Conservation (phyloP, 2,329 filamentous ascomycete genomes). For the Diaporthe sp. region DNA sequence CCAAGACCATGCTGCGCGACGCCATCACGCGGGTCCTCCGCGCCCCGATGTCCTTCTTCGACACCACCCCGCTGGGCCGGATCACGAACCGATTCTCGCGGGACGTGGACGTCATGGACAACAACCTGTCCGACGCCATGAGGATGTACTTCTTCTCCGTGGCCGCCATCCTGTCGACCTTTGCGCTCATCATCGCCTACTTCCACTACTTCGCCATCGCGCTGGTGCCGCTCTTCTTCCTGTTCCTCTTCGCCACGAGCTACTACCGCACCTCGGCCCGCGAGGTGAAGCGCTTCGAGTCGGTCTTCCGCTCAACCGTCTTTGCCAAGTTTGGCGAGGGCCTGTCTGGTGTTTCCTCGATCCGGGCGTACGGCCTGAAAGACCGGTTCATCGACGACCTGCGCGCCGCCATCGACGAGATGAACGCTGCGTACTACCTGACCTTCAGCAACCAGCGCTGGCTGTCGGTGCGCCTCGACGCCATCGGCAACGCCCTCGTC, state of each 20-base stretch:
- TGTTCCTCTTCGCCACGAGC: conserved; percentile 85
- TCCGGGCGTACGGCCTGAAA: conserved; percentile 89
- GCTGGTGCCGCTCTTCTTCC: conserved; percentile 74
- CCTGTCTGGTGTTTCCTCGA: conserved; percentile 85
- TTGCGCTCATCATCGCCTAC: conserved; percentile 92
- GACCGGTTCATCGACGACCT: conserved; percentile 80
- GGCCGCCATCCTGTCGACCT: conserved; percentile 85
- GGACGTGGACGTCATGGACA: conserved; percentile 97
- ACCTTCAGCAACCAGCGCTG: conserved; percentile 97
- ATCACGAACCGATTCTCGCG: conserved; percentile 98
- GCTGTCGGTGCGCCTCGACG: conserved; percentile 87
- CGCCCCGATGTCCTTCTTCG: conserved; percentile 91
- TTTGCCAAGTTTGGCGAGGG: conserved; percentile 95
- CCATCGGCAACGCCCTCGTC: conserved; percentile 86
- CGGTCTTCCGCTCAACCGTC: conserved; percentile 86
- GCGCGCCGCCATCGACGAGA: conserved; percentile 83
- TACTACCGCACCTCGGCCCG: conserved; percentile 94
- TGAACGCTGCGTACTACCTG: conserved; percentile 94
- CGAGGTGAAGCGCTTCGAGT: conserved; percentile 94
- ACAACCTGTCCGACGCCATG: conserved; percentile 88
- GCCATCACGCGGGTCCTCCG: conserved; percentile 84
- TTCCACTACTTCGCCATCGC: conserved; percentile 87
- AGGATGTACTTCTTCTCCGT: conserved; percentile 93
- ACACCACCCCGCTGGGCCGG: conserved; percentile 93
- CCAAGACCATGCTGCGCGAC: conserved; percentile 83